Base-by-base conservation (phyloP, 345 rosid genomes). In the Salix brachista region DNA sequence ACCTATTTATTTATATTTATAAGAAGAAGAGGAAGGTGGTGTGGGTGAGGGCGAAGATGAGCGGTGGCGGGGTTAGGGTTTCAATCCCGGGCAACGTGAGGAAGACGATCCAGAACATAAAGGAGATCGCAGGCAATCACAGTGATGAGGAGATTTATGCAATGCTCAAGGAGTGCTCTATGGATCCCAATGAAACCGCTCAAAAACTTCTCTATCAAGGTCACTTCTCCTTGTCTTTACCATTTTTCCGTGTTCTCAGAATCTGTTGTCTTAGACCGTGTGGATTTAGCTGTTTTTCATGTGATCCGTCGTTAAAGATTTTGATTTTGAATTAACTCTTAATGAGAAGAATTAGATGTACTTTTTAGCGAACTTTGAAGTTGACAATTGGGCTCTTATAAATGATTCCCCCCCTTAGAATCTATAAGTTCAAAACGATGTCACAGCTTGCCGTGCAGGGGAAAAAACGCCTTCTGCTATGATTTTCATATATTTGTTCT, bases 81-180 rank as follows among this genome's bases (percentile, higher is more conserved):
- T 83, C 94, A 79, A 92, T 91, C 68, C 87, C 94, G 37, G 83
- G 75, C 77, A 83, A 65, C 81, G 84, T 88, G 62, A 80, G 86
- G 86, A 88, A 88, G 85, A 86, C 60, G 97, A 86, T 94, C 92
- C 92, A 87, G 68, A 76, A 77, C 79, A 80, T 94, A 10, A 90
- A 91, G 82, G 98, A 94, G 92, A 89, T 88, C 89, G 84, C 91
- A 61, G 84, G 87, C 32, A 87, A 88, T 86, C 94, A 92, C 72
- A 86, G 90, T 79, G 98, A 94, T 46, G 98, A 94, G 17, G 98
- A 94, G 88, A 92, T 94, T 87, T 87, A 85, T 78, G 94, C 98
- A 84, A 92, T 91, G 95, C 97, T 94, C 64, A 86, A 80, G 82
- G 97, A 92, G 72, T 94, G 98, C 48, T 86, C 88, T 28, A 92